Base-by-base conservation (phyloP, 2,329 filamentous ascomycete genomes). In the Scleromitrula shiraiana region DNA sequence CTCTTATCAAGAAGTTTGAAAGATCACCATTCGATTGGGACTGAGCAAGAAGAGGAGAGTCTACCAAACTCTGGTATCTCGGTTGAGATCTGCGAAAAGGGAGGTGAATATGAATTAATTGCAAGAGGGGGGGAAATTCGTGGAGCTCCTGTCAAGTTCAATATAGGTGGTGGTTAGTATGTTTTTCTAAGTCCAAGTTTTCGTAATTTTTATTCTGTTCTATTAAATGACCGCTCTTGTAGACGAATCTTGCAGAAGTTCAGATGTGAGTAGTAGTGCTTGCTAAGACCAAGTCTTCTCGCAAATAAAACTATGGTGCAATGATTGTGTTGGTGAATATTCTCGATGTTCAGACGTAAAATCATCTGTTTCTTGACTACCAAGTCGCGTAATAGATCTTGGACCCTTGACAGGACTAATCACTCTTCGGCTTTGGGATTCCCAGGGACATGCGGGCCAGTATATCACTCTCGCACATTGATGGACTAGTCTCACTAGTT, bases 181-280 rank as follows among this genome's bases (percentile, higher is more conserved):
- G 12, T 32, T 23, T 35, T 32, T 44, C 39, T 12, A n/a, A 8
- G 5, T 7, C 15, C 12, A 14, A 26, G 6, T 15, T 27, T 7
- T 42, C 2, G 15, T 4, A 12, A 6, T 19, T 3, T 15, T 22
- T 22, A 19, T 9, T 22, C 14, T 35, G n/a, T 17, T 17, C 9
- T 26, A 22, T 30, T 44, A 12, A 36, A 22, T 35, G 8, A 30
- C 15, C 19, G n/a, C 14, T 7, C n/a, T 7, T 24, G 1, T 39
- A 46, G 35, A 46, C 27, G 24, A 46, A 23, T 39, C 23, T 22
- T 39, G 35, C 12, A 15, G 35, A 39, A 24, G 43, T 7, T 46
- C 43, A n/a, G 43, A 46, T 9, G 33, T 46, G 4, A 46, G 43
- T 7, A 39, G 35, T 46, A 39, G 35, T 46, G 14, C 43, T 5